A percentile compares a stretch with the other conserved stretches of the same genome.
Evolutionary conservation across 768 basidiomycete genomes (phyloP).

Genomic region (Mycena indigotica): DNA sequence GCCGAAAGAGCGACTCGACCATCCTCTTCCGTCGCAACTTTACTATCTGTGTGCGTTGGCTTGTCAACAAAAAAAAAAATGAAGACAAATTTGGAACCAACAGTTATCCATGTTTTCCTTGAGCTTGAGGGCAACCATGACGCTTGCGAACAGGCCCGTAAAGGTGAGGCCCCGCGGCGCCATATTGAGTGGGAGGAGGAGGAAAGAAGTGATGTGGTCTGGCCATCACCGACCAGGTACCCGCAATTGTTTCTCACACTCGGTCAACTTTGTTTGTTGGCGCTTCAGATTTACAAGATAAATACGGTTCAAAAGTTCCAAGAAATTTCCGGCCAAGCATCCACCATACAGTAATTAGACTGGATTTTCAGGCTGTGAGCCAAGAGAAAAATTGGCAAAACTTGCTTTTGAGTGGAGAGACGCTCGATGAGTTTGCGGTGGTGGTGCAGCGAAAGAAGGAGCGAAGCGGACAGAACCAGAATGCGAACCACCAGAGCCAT

Average conservation of each 20-base stretch:
- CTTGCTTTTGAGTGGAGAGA: slow-evolving; percentile 19
- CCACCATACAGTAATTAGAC: no score
- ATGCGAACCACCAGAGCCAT: slow-evolving; percentile 1
- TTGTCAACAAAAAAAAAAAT: neutral
- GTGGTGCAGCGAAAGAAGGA: slow-evolving; percentile 15
- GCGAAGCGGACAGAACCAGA: slow-evolving; percentile 25
- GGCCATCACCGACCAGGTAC: no score
- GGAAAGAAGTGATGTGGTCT: neutral
- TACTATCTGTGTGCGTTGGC: slow-evolving; percentile 37
- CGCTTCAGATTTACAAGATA: no score
- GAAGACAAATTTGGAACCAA: slow-evolving; percentile 25
- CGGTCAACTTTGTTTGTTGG: no score
- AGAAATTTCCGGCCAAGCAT: no score
- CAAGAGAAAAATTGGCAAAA: slow-evolving; percentile 7
- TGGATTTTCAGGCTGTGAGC: no score
- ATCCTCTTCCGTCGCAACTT: slow-evolving; percentile 45
- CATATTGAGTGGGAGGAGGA: neutral
- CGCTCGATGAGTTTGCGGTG: slow-evolving; percentile 21
- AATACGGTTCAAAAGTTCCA: no score
- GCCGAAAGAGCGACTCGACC: slow-evolving; percentile 34
- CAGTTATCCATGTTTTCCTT: slow-evolving; percentile 52
- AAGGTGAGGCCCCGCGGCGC: slow-evolving; percentile 31
- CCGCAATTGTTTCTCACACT: no score
- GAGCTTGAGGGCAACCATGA: slow-evolving; percentile 49
- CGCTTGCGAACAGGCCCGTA: slow-evolving; percentile 44